A percentile compares a stretch with the other conserved stretches of the same genome.
Evolutionary conservation across 108 stramenopile genomes (phyloP).

Genomic region (Skeletonema marinoi): DNA sequence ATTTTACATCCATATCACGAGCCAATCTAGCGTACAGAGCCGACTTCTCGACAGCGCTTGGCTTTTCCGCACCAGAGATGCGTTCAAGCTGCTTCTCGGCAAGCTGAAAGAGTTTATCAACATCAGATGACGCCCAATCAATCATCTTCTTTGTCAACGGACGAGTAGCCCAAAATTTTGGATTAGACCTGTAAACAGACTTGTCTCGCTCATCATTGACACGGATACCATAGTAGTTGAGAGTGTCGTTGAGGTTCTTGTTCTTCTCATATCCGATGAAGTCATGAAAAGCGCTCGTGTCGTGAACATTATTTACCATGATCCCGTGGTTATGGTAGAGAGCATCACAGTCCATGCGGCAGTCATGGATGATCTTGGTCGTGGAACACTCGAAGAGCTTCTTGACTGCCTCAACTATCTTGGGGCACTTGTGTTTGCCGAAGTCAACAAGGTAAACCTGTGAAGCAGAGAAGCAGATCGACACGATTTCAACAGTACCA

Average conservation of each 20-base stretch:
- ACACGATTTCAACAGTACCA: conserved; percentile 38
- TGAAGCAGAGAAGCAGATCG: conserved; percentile 26
- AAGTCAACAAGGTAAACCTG: conserved; percentile 16
- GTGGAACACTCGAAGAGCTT: conserved; percentile 25
- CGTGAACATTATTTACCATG: conserved; percentile 43
- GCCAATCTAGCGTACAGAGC: neutral
- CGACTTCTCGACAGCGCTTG: conserved; percentile 17
- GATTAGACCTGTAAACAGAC: conserved; percentile 38
- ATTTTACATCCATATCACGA: conserved; percentile 23
- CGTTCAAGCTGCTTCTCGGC: conserved; percentile 27
- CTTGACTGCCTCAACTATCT: conserved; percentile 10
- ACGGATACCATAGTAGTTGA: conserved; percentile 27
- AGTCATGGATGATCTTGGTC: conserved; percentile 52
- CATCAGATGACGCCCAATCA: conserved; percentile 31
- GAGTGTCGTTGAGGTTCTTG: conserved; percentile 38
- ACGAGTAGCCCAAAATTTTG: conserved; percentile 41
- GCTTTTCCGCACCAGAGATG: neutral
- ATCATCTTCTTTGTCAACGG: conserved; percentile 34
- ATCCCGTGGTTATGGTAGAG: conserved; percentile 43
- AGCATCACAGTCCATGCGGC: conserved; percentile 52
- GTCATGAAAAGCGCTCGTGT: conserved; percentile 37
- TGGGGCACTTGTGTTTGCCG: neutral
- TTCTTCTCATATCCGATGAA: conserved; percentile 11
- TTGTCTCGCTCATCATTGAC: conserved; percentile 27
- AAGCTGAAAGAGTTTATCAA: conserved; percentile 31